A percentile compares a stretch with the other conserved stretches of the same genome.
phyloP scores from a whole-genome alignment of 768 basidiomycete species.

The Ramaria rubella region DNA sequence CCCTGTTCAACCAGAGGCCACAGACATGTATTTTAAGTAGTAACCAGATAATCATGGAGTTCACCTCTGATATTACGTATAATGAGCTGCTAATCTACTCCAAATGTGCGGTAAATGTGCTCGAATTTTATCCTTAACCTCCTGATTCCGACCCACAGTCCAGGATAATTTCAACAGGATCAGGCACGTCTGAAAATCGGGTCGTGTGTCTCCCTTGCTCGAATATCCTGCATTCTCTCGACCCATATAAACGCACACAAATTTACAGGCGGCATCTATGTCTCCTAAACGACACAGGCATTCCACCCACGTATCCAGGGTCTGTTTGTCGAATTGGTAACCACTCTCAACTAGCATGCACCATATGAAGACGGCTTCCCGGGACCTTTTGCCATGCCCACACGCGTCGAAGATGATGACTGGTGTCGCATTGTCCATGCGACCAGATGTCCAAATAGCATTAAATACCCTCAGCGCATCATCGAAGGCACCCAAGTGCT shows the following conservation, averaged over 20 bases:
- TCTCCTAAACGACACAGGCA: constrained; percentile 70
- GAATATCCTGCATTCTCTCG: constrained; percentile 25
- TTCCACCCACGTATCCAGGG: constrained; percentile 82
- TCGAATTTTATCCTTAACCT: constrained; percentile 11
- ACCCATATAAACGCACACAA: constrained; percentile 61
- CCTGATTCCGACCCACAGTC: constrained; percentile 3
- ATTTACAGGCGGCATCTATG: constrained; percentile 59
- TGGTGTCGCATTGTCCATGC: constrained; percentile 56
- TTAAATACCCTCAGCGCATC: constrained; percentile 82
- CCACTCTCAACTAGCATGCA: constrained; percentile 41
- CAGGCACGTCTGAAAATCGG: constrained; percentile 42
- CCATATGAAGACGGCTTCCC: constrained; percentile 50
- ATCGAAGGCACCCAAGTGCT: constrained; percentile 61
- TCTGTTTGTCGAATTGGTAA: constrained; percentile 52
- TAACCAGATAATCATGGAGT: not conserved
- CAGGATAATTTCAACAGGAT: constrained; percentile 46
- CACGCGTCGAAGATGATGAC: constrained; percentile 86
- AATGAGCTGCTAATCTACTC: not conserved
- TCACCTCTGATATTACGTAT: not conserved
- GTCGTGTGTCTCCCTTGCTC: constrained; percentile 29
- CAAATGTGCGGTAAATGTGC: constrained; percentile 13
- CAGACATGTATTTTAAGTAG: not conserved
- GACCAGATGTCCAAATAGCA: constrained; percentile 51
- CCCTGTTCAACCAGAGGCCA: constrained; percentile 64
- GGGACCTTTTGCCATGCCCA: constrained; percentile 48